Evolutionary conservation across 352 stramenopile species (phyloP), one percentile per base, ranked within the genome.

Genomic region (Phytophthora aleatoria): DNA sequence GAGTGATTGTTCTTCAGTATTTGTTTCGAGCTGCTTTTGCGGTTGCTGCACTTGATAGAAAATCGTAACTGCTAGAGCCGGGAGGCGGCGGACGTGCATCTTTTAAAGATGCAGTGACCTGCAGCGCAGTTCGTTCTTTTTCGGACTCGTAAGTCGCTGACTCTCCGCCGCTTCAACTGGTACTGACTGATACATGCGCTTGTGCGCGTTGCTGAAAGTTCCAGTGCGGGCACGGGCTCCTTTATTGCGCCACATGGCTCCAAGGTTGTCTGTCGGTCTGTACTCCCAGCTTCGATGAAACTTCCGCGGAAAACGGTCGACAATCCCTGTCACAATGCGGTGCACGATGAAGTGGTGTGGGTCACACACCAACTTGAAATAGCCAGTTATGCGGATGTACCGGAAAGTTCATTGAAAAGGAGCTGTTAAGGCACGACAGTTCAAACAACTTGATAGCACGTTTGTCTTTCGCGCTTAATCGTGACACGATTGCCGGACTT

Each of bases 221-320:
- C 33, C 24, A 50, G 41, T 42, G 50, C 64, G 6, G 24, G 20
- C 50, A 73, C 27, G 60, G 49, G 54, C 50, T 74, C 60, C 42
- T 57, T 57, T 63, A 65, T 63, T 58, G 48, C 12, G 31, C 24
- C 54, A 62, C 41, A 61, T 61, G 51, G 43, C 35, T 41, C 35
- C 33, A 38, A 16, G 30, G 39, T 62, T 66, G 63, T 67, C 57
- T 38, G 30, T 38, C 59, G 50, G 28, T 66, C 61, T n/a, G 63
- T n/a, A 52, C 44, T 15, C 54, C 28, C 13, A 10, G n/a, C 20
- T 73, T 66, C 59, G 52, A 65, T 52, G 59, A 65, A 73, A 61
- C 59, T 69, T 73, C 65, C 50, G 1, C 49, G 58, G 64, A 71
- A 20, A 71, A 72, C 64, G 35, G 60, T 67, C 38, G 27, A 58